Conservation (phyloP, 1,284 basidiomycete species). For the Rhodofomes roseus region DNA sequence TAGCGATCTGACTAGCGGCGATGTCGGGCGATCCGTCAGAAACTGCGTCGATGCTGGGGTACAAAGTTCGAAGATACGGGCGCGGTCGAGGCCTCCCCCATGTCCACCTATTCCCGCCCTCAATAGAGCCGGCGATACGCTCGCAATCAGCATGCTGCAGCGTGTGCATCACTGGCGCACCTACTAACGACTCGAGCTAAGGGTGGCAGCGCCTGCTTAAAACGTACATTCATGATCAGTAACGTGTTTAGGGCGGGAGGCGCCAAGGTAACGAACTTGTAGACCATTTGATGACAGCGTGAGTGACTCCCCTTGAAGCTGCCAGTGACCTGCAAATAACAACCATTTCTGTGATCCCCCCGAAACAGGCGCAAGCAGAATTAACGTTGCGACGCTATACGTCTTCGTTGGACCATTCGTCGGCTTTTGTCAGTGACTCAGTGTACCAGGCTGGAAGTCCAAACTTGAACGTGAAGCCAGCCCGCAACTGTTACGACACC, state of each 20-base stretch:
- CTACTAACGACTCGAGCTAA: neutral
- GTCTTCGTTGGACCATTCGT: too few species aligned
- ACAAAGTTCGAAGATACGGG: neutral
- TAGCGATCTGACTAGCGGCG: neutral
- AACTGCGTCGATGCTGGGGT: neutral
- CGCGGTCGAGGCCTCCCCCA: neutral
- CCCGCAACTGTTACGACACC: too few species aligned
- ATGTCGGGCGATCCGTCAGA: neutral
- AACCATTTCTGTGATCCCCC: too few species aligned
- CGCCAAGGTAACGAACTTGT: neutral
- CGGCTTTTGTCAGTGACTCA: too few species aligned
- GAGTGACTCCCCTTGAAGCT: too few species aligned
- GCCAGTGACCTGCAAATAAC: too few species aligned
- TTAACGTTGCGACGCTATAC: too few species aligned
- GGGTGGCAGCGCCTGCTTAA: neutral
- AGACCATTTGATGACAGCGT: neutral
- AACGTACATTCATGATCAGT: neutral
- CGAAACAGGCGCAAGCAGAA: too few species aligned
- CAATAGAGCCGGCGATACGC: neutral
- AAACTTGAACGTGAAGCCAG: too few species aligned
- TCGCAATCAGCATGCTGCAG: too few species aligned
- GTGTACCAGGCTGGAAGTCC: too few species aligned
- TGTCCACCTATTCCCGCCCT: too few species aligned
- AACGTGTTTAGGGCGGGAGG: neutral
- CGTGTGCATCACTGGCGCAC: neutral